Percentiles rank a stretch among this genome's conserved stretches.
These are phyloP conservation scores for Cenchrus purpureus DNA, from an alignment of 176 grass and related monocot species.

Conservation along the genomic window DNA sequence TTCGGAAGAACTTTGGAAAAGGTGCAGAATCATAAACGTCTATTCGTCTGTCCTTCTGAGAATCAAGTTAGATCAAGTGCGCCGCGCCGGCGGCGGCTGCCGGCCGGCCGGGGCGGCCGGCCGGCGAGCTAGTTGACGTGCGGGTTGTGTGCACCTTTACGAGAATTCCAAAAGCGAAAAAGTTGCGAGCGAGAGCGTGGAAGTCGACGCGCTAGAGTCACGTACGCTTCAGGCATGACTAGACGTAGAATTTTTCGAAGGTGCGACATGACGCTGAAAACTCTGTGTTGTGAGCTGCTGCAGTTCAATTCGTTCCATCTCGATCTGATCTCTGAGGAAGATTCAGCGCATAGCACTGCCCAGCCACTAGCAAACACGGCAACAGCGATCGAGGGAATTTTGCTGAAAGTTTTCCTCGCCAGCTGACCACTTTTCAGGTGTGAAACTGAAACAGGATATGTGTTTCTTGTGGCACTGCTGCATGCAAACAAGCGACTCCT, in stretches of 20 bases:
- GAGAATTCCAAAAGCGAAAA: slow-evolving; percentile 10
- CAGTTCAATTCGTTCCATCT: too few relatives aligned
- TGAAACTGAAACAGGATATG: background rate
- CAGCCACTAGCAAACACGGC: background rate
- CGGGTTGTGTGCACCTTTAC: background rate
- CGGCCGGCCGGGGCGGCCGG: background rate
- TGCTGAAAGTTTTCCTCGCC: background rate
- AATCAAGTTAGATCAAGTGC: background rate
- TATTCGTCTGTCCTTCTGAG: background rate
- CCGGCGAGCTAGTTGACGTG: background rate
- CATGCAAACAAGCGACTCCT: background rate
- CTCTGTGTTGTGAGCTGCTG: too few relatives aligned
- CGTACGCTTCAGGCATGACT: background rate
- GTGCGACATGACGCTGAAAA: background rate
- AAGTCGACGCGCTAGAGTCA: too few relatives aligned
- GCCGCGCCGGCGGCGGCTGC: too few relatives aligned
- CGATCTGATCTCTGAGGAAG: background rate
- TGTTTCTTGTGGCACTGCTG: background rate
- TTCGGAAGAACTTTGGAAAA: background rate
- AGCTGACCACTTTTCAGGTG: background rate
- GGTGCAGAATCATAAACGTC: background rate
- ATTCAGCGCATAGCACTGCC: background rate
- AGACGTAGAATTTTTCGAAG: background rate
- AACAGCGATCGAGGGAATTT: background rate
- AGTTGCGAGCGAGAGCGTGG: background rate